Evolutionary conservation across 805 yeast species (phyloP).

Genomic region (Candida endomychidarum): DNA sequence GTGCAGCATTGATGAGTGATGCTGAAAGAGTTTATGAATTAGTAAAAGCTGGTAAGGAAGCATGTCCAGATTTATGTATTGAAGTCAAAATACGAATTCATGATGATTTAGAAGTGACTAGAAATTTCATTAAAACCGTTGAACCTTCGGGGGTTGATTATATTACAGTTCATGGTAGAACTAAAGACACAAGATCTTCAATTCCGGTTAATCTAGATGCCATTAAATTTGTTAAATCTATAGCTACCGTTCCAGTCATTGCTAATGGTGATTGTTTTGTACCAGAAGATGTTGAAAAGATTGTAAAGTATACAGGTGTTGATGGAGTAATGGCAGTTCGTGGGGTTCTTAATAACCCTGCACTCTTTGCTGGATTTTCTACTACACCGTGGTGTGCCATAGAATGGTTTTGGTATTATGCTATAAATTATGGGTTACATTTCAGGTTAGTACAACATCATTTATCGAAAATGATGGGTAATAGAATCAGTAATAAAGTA

Average conservation of each 20-base stretch:
- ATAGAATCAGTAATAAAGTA: conserved; percentile 32
- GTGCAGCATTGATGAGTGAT: conserved; percentile 89
- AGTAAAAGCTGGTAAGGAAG: conserved; percentile 79
- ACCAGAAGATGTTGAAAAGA: conserved; percentile 60
- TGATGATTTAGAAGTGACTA: conserved; percentile 68
- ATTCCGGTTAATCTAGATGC: conserved; percentile 83
- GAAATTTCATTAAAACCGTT: conserved; percentile 66
- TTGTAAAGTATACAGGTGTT: conserved; percentile 66
- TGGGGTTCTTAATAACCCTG: conserved; percentile 85
- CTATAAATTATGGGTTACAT: conserved; percentile 80
- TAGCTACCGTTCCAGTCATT: conserved; percentile 74
- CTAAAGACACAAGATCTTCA: conserved; percentile 80
- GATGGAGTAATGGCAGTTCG: conserved; percentile 97
- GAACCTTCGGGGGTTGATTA: conserved; percentile 90
- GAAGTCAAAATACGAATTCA: conserved; percentile 94
- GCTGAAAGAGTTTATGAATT: conserved; percentile 77
- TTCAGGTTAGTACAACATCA: conserved; percentile 86
- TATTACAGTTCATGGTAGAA: conserved; percentile 92
- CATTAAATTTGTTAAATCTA: conserved; percentile 60
- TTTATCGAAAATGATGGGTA: conserved; percentile 80
- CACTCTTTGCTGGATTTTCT: conserved; percentile 71
- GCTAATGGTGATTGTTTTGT: conserved; percentile 95
- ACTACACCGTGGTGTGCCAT: conserved; percentile 89
- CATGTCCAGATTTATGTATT: conserved; percentile 74
- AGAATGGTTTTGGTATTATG: conserved; percentile 78